phyloP scores from a whole-genome alignment of 1,284 basidiomycete species.

The Heterobasidion occidentale region DNA sequence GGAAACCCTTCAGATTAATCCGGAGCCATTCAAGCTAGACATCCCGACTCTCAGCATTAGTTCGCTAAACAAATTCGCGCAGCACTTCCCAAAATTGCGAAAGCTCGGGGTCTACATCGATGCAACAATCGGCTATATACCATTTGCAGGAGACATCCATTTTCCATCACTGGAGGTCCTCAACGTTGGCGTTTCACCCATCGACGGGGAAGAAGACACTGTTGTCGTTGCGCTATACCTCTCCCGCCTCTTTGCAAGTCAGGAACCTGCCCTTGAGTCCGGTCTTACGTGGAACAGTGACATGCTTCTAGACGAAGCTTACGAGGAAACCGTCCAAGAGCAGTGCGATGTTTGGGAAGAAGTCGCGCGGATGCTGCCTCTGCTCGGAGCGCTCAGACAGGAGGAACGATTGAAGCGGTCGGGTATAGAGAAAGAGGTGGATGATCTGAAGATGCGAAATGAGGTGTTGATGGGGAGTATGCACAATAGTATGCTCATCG shows the following conservation, averaged over 20 bases:
- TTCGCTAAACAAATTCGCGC: slow-evolving; percentile 44
- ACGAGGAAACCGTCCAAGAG: slow-evolving; percentile 16
- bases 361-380: slow-evolving; percentile 36
- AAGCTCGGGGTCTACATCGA: slow-evolving; percentile 42
- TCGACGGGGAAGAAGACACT: slow-evolving; percentile 24
- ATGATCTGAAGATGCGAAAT: slow-evolving; percentile 42
- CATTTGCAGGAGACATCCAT: slow-evolving; percentile 14
- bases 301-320: slow-evolving; percentile 13
- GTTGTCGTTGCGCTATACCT: slow-evolving; percentile 43
- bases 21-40: slow-evolving; percentile 37
- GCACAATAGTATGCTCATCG: neutral
- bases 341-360: slow-evolving; percentile 36
- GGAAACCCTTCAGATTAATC: slow-evolving; percentile 39
- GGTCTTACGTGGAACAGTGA: slow-evolving; percentile 22
- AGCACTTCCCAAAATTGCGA: slow-evolving; percentile 41
- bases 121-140: slow-evolving; percentile 5
- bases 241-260: slow-evolving; percentile 33
- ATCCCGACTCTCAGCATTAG: slow-evolving; percentile 35
- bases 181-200: slow-evolving; percentile 41
- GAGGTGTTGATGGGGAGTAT: slow-evolving; percentile 31
- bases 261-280: slow-evolving; percentile 22
- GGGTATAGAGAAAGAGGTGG: slow-evolving; percentile 37
- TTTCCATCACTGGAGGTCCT: slow-evolving; percentile 34
- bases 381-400: slow-evolving; percentile 36
- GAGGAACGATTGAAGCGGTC: slow-evolving; percentile 37